phyloP scores from a whole-genome alignment of 2,329 filamentous ascomycete species.

The Pseudogymnoascus sp. region DNA sequence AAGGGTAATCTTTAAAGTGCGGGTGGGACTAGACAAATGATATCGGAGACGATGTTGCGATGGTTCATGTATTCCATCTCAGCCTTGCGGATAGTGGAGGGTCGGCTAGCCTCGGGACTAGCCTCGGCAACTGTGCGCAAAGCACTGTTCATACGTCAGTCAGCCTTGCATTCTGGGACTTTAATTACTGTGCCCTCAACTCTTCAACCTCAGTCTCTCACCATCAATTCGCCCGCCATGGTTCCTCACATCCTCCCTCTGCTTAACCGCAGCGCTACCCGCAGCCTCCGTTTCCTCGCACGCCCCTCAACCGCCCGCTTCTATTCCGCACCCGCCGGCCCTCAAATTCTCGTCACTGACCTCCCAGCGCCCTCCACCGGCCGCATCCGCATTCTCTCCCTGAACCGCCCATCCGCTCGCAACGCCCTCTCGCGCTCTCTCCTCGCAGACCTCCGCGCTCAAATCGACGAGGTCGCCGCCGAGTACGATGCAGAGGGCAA shows the following conservation, averaged over 20 bases:
- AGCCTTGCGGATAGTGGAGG: constrained; percentile 3
- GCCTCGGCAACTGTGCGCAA: not conserved
- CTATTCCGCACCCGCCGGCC: not conserved
- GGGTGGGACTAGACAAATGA: not conserved
- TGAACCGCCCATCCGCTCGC: constrained; percentile 76
- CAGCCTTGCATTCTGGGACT: not conserved
- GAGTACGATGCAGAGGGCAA: constrained; percentile 50
- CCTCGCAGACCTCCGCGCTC: constrained; percentile 59
- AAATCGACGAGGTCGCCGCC: constrained; percentile 63
- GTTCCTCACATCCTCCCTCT: not conserved
- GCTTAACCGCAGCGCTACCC: not conserved
- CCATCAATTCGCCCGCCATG: not conserved
- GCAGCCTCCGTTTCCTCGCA: constrained; percentile 6
- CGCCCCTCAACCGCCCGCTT: constrained; percentile 1
- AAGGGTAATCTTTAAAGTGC: not conserved
- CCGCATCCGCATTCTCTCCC: constrained; percentile 77
- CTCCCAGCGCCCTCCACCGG: constrained; percentile 71
- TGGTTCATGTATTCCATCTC: not conserved
- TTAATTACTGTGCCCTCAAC: constrained; percentile 5
- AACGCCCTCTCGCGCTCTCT: constrained; percentile 85
- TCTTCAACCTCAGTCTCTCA: not conserved
- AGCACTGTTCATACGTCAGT: constrained; percentile 2
- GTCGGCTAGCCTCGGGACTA: constrained; percentile 5
- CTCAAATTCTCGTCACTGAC: constrained; percentile 25
- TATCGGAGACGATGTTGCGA: not conserved